Evolutionary conservation across 2,329 filamentous ascomycete genomes (phyloP), one percentile per base, ranked within the genome.

Genomic region (Hypoxylon sp.): DNA sequence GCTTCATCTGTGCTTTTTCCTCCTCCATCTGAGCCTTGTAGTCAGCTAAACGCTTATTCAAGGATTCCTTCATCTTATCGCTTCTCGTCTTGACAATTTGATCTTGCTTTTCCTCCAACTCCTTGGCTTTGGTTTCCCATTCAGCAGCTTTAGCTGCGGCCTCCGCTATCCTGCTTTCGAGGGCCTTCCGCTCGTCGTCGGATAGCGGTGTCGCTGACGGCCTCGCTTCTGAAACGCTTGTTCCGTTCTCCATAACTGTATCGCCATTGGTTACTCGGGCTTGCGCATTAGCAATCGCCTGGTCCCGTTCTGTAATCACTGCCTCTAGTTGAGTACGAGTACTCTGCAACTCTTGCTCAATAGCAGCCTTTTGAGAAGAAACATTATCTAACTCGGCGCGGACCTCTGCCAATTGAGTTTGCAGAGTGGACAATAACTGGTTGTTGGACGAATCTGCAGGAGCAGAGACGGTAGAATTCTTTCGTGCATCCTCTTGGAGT

Each of bases 31-130:
- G 71, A 3, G 72, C 31, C 71, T 85, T 86, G 48, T 90, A 87
- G 73, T 93, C 93, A 63, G 84, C 87, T 14, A 97, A 84, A 76
- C 92, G 93, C 76, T 88, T 90, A 74, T 90, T 91, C 54, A 93
- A 81, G 1, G 86, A 81, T 22, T 87, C 84, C 75, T 90, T 91
- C 90, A 93, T 92, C 77, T 87, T 87, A 47, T 92, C 88, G 1
- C 89, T 90, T 48, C 90, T 86, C 58, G 86, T 83, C 74, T 92
- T 92, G 66, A 92, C 84, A 10, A 86, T 89, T 37, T 80, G 82
- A 62, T 88, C 84, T 50, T 89, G 86, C 60, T 84, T 85, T 31
- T 88, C 86, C 75, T 94, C 92, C 14, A 91, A 82, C 67, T 90
- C 87, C 59, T 87, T 85, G 1, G 84, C 86, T 78, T 90, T 91